These are phyloP conservation scores for Dalbergia cultrata DNA, from an alignment of 306 rosid species.

Conservation along the genomic window DNA sequence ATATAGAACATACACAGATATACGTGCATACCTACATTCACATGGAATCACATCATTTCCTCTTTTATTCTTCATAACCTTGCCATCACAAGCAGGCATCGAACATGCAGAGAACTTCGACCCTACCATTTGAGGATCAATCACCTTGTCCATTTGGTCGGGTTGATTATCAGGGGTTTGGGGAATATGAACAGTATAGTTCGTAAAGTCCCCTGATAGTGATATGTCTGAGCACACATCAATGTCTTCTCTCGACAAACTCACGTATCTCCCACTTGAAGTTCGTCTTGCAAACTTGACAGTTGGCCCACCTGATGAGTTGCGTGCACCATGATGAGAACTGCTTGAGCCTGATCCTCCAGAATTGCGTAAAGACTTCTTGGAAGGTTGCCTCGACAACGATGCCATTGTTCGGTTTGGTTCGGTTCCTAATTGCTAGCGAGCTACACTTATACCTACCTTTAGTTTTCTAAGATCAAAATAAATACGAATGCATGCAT, in stretches of 20 bases:
- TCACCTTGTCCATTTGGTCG: constrained; percentile 87
- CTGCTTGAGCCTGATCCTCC: constrained; percentile 59
- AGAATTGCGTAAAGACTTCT: constrained; percentile 59
- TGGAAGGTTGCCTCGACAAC: constrained; percentile 61
- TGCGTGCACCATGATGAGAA: constrained; percentile 55
- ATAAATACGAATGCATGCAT: no score
- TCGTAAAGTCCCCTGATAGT: constrained; percentile 72
- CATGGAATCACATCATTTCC: constrained; percentile 85
- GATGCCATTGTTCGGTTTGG: constrained; percentile 56
- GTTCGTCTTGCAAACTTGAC: constrained; percentile 88
- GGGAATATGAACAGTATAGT: constrained; percentile 93
- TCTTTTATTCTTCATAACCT: constrained; percentile 91
- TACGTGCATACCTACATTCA: constrained; percentile 78
- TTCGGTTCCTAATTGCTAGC: not conserved
- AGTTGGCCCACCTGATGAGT: constrained; percentile 54
- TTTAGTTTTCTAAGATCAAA: no score
- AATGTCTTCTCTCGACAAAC: constrained; percentile 84
- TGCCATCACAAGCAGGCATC: constrained; percentile 80
- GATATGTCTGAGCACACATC: constrained; percentile 72
- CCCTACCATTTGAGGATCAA: constrained; percentile 94
- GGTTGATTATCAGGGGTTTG: constrained; percentile 91
- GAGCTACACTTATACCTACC: no score
- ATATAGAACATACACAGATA: no score
- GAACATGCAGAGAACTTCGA: constrained; percentile 83
- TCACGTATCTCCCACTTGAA: constrained; percentile 86